A percentile compares a stretch with the other conserved stretches of the same genome.
Evolutionary conservation across 768 basidiomycete species (phyloP).

Genomic region (Floccularia luteovirens): DNA sequence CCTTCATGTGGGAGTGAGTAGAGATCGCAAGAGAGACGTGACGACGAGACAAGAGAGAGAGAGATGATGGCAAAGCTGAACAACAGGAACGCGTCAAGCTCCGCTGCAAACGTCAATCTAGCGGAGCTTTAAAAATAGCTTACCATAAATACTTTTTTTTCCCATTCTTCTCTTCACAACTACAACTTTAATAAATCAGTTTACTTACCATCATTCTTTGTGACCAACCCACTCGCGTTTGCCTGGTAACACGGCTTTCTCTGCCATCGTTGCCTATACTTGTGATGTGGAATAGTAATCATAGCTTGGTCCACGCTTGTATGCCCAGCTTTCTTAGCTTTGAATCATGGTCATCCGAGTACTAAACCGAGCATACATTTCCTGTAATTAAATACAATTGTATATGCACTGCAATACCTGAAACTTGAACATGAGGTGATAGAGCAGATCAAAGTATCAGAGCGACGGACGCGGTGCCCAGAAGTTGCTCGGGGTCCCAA

Average conservation of each 20-base stretch:
- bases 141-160: slow-evolving; percentile 7
- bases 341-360: slow-evolving; percentile 60
- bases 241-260: slow-evolving; percentile 71
- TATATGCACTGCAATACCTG: too few relatives aligned
- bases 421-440: too few relatives aligned
- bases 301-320: slow-evolving; percentile 72
- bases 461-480: too few relatives aligned
- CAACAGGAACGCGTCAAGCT: neutral
- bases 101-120: slow-evolving; percentile 12
- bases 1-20: slow-evolving; percentile 40
- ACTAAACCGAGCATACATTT: slow-evolving; percentile 61
- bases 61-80: slow-evolving; percentile 12
- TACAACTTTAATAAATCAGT: slow-evolving; percentile 4
- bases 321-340: slow-evolving; percentile 40
- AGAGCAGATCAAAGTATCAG: too few relatives aligned
- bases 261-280: slow-evolving; percentile 79
- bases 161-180: slow-evolving; percentile 7
- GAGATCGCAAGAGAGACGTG: slow-evolving; percentile 21
- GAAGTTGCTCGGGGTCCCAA: slow-evolving; percentile 2
- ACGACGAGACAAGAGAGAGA: slow-evolving; percentile 24
- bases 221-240: slow-evolving; percentile 48
- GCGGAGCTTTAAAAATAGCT: slow-evolving; percentile 9
- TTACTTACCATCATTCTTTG: slow-evolving; percentile 10
- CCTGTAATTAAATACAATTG: too few relatives aligned
- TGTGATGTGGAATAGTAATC: slow-evolving; percentile 61